Conservation (phyloP, 2,329 filamentous ascomycete species). For the Penicillium occitanis region DNA sequence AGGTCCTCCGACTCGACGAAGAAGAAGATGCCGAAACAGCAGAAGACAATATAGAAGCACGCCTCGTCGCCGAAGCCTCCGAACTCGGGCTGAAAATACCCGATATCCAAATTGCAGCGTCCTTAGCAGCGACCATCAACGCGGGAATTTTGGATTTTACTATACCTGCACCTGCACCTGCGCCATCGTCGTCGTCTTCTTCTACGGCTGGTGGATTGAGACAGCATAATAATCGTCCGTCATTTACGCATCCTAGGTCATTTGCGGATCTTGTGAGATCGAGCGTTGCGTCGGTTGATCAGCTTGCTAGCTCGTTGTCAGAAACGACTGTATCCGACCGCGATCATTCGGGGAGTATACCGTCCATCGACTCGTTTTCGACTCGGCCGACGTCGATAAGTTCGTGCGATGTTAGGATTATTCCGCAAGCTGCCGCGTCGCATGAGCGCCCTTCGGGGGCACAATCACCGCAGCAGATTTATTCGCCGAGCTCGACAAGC, state of each 20-base stretch:
- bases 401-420: conserved; percentile 34
- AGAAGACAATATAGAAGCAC: conserved; percentile 41
- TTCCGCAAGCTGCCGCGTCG: conserved; percentile 19
- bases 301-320: conserved; percentile 34
- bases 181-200: conserved; percentile 28
- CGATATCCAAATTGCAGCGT: conserved; percentile 34
- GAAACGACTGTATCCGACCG: conserved; percentile 35
- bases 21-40: conserved; percentile 32
- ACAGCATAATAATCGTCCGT: conserved; percentile 24
- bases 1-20: conserved; percentile 37
- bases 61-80: conserved; percentile 39
- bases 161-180: neutral
- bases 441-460: neutral
- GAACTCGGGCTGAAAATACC: conserved; percentile 39
- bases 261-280: conserved; percentile 30
- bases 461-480: neutral
- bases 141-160: conserved; percentile 36
- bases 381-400: conserved; percentile 43
- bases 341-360: conserved; percentile 34
- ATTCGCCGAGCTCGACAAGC: conserved; percentile 26
- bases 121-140: conserved; percentile 38
- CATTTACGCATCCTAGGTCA: conserved; percentile 33
- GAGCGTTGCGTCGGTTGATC: conserved; percentile 31
- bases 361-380: conserved; percentile 40
- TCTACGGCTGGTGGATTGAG: neutral